Conservation (phyloP, 1,284 basidiomycete species). For the Sporisorium exsertum region DNA sequence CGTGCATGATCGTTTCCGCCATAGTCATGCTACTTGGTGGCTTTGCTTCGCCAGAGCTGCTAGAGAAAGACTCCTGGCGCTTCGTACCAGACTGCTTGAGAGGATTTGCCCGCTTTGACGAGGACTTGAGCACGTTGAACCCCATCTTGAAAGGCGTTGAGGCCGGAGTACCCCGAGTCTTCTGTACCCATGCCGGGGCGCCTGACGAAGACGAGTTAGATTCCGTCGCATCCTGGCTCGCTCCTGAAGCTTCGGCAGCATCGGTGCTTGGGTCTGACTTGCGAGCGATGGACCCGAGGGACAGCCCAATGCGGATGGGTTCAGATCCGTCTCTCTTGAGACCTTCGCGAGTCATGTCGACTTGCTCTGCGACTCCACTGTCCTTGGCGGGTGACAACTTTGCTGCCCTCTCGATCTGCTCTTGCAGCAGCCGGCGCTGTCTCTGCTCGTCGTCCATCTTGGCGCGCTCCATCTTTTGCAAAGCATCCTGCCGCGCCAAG, state of each 20-base stretch:
- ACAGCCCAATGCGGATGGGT: conserved; percentile 56
- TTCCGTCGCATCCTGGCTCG: neutral
- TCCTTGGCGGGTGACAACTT: conserved; percentile 54
- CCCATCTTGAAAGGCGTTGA: conserved; percentile 40
- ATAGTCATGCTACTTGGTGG: conserved; percentile 54
- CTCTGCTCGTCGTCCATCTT: conserved; percentile 94
- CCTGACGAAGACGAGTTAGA: neutral
- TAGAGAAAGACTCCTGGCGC: neutral
- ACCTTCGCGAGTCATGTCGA: conserved; percentile 31
- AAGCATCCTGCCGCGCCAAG: conserved; percentile 87
- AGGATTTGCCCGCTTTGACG: conserved; percentile 39
- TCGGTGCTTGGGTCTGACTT: neutral
- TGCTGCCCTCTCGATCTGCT: conserved; percentile 90
- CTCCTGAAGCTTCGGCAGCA: neutral
- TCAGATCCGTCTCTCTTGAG: conserved; percentile 32
- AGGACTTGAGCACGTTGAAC: conserved; percentile 50
- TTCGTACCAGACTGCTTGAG: conserved; percentile 15
- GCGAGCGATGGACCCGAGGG: conserved; percentile 13
- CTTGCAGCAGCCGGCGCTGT: conserved; percentile 86
- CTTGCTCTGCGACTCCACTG: neutral
- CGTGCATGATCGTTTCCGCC: conserved; percentile 65
- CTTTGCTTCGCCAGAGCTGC: conserved; percentile 18
- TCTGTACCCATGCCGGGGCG: neutral
- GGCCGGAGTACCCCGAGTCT: neutral
- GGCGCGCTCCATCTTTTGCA: conserved; percentile 90